Evolutionary conservation across 495 filamentous ascomycete genomes (phyloP).

Genomic region (Aspergillus olivimuriae): DNA sequence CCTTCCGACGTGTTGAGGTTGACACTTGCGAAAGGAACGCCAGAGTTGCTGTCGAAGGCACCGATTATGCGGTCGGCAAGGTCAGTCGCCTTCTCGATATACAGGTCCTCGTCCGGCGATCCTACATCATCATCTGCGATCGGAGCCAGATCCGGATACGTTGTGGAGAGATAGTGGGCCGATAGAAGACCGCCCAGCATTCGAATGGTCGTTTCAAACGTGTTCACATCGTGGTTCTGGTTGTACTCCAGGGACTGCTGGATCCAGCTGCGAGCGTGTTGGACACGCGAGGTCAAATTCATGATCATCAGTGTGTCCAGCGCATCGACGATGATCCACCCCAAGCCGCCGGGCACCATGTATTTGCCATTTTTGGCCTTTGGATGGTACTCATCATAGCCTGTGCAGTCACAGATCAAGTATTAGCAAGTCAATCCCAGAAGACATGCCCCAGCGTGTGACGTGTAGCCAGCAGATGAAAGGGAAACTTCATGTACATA

Average conservation of each 20-base stretch:
- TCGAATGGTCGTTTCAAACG: conserved; percentile 96
- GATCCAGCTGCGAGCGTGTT: conserved; percentile 86
- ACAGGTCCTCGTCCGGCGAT: conserved; percentile 75
- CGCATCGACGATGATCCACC: conserved; percentile 97
- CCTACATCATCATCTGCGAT: conserved; percentile 59
- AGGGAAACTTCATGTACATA: conserved; percentile 31
- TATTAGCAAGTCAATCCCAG: conserved; percentile 6
- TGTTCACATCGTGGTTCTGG: conserved; percentile 91
- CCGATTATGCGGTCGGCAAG: conserved; percentile 80
- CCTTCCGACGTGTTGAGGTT: conserved; percentile 73
- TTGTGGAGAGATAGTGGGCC: conserved; percentile 83
- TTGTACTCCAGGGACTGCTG: conserved; percentile 75
- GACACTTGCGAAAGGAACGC: conserved; percentile 85
- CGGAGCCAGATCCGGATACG: conserved; percentile 61
- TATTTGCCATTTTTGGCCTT: conserved; percentile 70
- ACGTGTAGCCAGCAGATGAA: background rate
- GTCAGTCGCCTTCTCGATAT: conserved; percentile 92
- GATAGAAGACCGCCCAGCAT: conserved; percentile 95
- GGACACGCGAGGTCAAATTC: conserved; percentile 85
- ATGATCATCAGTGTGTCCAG: conserved; percentile 97
- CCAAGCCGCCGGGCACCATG: conserved; percentile 70
- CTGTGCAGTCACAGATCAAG: conserved; percentile 34
- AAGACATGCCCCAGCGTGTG: too few relatives aligned
- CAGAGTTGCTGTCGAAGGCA: conserved; percentile 80
- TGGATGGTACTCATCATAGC: conserved; percentile 80